Evolutionary conservation across 495 filamentous ascomycete species (phyloP).

Genomic region (Melanomma pulvis-pyrius): DNA sequence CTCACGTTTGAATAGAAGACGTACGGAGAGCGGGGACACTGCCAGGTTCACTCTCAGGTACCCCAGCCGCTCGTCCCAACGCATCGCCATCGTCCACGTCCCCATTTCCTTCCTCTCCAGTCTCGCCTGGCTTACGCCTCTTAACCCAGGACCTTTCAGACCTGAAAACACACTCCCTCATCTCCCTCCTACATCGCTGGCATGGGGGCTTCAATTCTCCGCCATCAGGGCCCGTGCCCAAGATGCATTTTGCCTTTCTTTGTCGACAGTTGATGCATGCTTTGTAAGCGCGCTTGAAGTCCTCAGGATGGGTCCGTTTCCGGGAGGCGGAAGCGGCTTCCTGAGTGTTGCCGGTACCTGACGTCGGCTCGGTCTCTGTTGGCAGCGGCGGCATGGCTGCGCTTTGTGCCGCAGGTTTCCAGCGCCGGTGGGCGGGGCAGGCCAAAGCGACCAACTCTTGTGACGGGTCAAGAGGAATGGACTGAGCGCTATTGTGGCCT

Average conservation of each 20-base stretch:
- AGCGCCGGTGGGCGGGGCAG: no score
- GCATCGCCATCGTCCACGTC: background rate
- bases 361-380: background rate
- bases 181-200: conserved; percentile 35
- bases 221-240: conserved; percentile 25
- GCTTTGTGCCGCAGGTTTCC: background rate
- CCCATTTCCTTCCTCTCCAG: background rate
- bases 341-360: background rate
- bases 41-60: background rate
- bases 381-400: background rate
- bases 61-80: background rate
- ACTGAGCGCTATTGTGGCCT: background rate
- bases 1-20: background rate
- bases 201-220: conserved; percentile 33
- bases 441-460: background rate
- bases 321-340: background rate
- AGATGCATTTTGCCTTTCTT: conserved; percentile 36
- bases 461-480: background rate
- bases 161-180: conserved; percentile 38
- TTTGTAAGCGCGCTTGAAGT: conserved; percentile 41
- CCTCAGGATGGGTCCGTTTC: conserved; percentile 35
- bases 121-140: conserved; percentile 31
- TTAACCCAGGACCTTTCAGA: conserved; percentile 36
- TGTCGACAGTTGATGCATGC: conserved; percentile 39
- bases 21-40: background rate